Evolutionary conservation across 2,329 filamentous ascomycete genomes (phyloP), one percentile per base, ranked within the genome.

Genomic region (Xylaria sp.): DNA sequence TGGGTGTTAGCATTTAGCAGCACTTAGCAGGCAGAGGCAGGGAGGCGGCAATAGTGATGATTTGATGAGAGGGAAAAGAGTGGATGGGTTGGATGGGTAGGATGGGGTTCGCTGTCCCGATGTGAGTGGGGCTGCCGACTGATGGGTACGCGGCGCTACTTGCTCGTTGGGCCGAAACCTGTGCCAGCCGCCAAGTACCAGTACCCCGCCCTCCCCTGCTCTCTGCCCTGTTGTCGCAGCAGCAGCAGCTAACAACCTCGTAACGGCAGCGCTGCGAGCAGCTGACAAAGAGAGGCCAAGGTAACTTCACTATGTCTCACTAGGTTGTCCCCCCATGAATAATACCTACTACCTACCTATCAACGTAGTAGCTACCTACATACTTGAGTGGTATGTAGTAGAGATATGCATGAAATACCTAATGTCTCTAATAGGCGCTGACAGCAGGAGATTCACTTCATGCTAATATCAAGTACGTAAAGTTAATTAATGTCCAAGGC

Each of bases 41-140:
- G 43, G 40, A 47, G 52, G 56, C 46, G 63, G 60, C 56, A 46
- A 55, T 56, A 45, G 59, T 58, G 60, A 43, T 58, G 60, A 66
- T 66, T 65, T 66, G 60, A 55, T 40, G 57, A 53, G 51, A 63
- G 60, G 42, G 17, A 66, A 57, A 38, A 61, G 64, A 43, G 49
- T 50, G 47, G 49, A 54, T 57, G 40, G 57, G 57, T 50, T 31
- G 43, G 46, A 51, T 55, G 45, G 60, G 60, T 52, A 63, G 65
- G 31, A 57, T 55, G 25, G 43, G 56, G 40, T 59, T 53, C 37
- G 28, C 45, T 59, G 19, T 55, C 25, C 60, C 43, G 25, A 57
- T 65, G 62, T 65, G 62, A 58, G 64, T 66, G 64, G 60, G 57
- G 17, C 49, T 15, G 7, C 28, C 28, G 5, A 31, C 28, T 31